Evolutionary conservation across 345 rosid genomes (phyloP), one percentile per base, ranked within the genome.

Genomic region (Fremontodendron californicum): DNA sequence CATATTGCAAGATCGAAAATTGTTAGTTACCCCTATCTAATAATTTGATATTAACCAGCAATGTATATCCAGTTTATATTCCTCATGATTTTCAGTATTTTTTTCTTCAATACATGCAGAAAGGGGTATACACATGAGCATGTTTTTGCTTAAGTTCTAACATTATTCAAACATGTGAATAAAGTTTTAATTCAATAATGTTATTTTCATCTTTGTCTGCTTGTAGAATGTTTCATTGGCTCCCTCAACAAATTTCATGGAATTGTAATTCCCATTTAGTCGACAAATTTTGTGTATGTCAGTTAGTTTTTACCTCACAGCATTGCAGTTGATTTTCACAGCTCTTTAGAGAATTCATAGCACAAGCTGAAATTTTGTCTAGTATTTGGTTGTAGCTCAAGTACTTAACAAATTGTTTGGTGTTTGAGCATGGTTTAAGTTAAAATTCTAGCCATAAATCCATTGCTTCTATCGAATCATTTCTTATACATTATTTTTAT

Each of bases 401-500:
- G 27, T 11, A 11, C 9, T 31, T 6, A 33, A 49, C 61, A 31
- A 49, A 33, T 33, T 69, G 37, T 27, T 69, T 43, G 73, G 45
- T 23, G 64, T 51, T 46, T 70, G 58, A 70, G 42, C 39, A 43
- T 29, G 15, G 40, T 70, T 49, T 71, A 19, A 49, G 18, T 71
- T 39, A 71, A 71, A 71, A 49, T 18, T 31, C 61, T 49, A 49
- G 5, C 61, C 45, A 19, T 49, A 71, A 71, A 33, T 49, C 43
- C 23, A 4, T 49, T 71, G 61, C 27, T 49, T 51, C 15, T 49
- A 4, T 71, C 2, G 5, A 49, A 18, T 19, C 7, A 33, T 33
- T 71, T 71, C 43, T 31, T 48, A 33, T 31, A 9, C 74, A 33
- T 61, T 61, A 62, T 15, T 74, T 60, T 45, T 42, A 23, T 74